Base-by-base conservation (phyloP, 441 rosid species). In the Croton setiger region DNA sequence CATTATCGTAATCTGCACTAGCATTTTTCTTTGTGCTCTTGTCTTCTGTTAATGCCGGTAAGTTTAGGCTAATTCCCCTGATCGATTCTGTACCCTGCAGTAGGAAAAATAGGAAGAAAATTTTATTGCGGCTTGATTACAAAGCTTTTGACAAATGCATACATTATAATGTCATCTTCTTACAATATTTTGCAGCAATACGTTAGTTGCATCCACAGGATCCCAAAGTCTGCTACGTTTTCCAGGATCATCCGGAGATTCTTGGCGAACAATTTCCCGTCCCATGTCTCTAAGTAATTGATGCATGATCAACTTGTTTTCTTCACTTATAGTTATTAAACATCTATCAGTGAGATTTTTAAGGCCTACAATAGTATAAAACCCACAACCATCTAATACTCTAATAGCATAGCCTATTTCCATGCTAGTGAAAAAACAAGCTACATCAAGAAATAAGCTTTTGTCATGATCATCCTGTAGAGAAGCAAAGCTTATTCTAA, bases 201-300 rank as follows among this genome's bases (percentile, higher is more conserved):
- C 74, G 23, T 11, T 6, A 10, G 49, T 33, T 27, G 72, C 54
- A 71, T 83, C 78, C 33, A 78, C 55, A 20, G 21, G 64, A 47
- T 17, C 64, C 82, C 89, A 85, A 7, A 88, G 41, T 74, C 86
- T 78, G 60, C 79, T 80, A 41, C 89, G 80, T 49, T 79, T 72
- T 69, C 89, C 82, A 44, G 81, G 83, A 21, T 36, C 67, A 1
- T 78, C 72, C 2, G 72, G 67, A 9, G 76, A 82, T 47, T 78
- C 83, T 60, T 78, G 67, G n/a, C 78, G 78, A 54, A 83, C 75
- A 53, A 88, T 76, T 37, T 81, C 82, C 73, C 79, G 71, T 14
- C 80, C 94, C 89, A 88, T 81, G 71, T 85, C 86, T 64, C 70
- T 75, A 4, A 85, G 79, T 68, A 83, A 73, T 70, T 72, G 73